phyloP scores from a whole-genome alignment of 140 eudicot species.

The Ambrosia hybrid region DNA sequence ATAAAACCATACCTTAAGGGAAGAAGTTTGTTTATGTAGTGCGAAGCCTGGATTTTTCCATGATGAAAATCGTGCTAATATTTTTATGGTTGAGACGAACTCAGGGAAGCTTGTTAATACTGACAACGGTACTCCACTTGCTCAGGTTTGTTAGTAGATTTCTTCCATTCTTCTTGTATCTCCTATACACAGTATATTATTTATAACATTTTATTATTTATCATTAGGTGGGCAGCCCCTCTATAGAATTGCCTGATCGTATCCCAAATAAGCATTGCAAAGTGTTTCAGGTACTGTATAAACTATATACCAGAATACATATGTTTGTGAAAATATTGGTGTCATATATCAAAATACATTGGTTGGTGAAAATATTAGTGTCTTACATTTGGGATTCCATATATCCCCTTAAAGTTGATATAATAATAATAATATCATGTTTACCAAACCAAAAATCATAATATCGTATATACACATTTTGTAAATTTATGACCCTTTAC shows the following conservation, averaged over 20 bases:
- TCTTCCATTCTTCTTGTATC: not conserved
- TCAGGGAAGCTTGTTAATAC: constrained; percentile 94
- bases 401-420: no score
- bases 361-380: not conserved
- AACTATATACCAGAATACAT: constrained; percentile 5
- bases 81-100: constrained; percentile 78
- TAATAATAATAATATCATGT: no score
- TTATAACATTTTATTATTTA: not conserved
- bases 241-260: constrained; percentile 40
- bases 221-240: constrained; percentile 60
- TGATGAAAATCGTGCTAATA: constrained; percentile 81
- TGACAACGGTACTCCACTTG: constrained; percentile 95
- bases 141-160: constrained; percentile 60
- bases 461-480: no score
- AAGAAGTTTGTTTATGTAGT: constrained; percentile 36
- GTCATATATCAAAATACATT: not conserved
- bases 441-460: no score
- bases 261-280: constrained; percentile 52
- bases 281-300: constrained; percentile 67
- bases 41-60: constrained; percentile 96
- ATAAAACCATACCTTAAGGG: constrained; percentile 12
- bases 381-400: not conserved
- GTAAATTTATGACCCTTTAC: no score
- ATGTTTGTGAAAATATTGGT: not conserved
- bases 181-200: not conserved